These are phyloP conservation scores for Trichoderma lentiforme DNA, from an alignment of 2,329 filamentous ascomycete species.

Conservation along the genomic window DNA sequence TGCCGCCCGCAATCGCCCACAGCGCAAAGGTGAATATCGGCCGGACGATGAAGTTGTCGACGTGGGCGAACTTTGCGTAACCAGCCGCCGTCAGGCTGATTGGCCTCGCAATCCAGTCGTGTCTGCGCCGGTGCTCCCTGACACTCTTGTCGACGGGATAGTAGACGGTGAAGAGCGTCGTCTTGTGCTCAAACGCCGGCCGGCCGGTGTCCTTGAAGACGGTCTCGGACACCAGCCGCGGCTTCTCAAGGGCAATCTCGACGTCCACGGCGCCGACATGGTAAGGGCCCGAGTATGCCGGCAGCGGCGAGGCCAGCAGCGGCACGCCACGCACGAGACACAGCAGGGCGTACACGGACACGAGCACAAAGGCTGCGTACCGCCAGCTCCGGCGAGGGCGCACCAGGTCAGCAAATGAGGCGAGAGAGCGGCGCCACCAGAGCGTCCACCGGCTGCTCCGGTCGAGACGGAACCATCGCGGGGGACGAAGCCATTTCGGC, in stretches of 20 bases:
- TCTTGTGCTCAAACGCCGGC: constrained; percentile 45
- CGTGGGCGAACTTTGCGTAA: constrained; percentile 44
- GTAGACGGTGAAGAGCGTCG: constrained; percentile 49
- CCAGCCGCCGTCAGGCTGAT: constrained; percentile 44
- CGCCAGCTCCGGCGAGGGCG: constrained; percentile 35
- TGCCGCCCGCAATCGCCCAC: constrained; percentile 40
- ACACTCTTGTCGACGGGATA: constrained; percentile 39
- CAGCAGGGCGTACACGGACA: constrained; percentile 37
- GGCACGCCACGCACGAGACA: constrained; percentile 40
- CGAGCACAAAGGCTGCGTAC: constrained; percentile 31
- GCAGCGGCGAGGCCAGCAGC: constrained; percentile 43
- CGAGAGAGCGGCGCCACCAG: constrained; percentile 10
- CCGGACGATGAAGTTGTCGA: constrained; percentile 42
- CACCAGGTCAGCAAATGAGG: constrained; percentile 18
- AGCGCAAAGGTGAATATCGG: constrained; percentile 43
- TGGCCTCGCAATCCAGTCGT: constrained; percentile 45
- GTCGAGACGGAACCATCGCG: constrained; percentile 7
- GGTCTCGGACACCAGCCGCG: constrained; percentile 31
- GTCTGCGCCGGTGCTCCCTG: constrained; percentile 29
- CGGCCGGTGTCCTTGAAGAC: constrained; percentile 34
- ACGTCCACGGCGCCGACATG: constrained; percentile 47
- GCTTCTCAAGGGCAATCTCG: constrained; percentile 40
- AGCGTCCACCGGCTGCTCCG: constrained; percentile 2
- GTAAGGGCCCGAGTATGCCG: constrained; percentile 43
- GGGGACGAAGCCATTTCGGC: constrained; percentile 14